Conservation (phyloP, 106 monocot genomes). For the Acorus calamus region DNA sequence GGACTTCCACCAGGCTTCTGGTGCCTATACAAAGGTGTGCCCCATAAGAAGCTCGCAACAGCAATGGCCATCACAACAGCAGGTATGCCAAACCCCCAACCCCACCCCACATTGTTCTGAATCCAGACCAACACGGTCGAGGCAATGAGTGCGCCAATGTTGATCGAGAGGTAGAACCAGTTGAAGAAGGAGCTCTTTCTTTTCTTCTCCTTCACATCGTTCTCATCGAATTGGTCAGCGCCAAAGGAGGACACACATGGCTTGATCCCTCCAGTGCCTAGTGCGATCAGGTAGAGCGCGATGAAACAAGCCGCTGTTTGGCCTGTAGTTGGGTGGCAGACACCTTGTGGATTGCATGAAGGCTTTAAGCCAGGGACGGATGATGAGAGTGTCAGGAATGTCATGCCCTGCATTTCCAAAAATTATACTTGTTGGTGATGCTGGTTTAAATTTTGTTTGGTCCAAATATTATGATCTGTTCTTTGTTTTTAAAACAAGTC, state of each 20-base stretch:
- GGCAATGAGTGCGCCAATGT: conserved; percentile 35
- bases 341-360: conserved; percentile 8
- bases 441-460: too few relatives aligned
- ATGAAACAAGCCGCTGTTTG: conserved; percentile 18
- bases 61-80: conserved; percentile 33
- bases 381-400: conserved; percentile 23
- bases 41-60: not conserved
- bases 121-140: conserved; percentile 31
- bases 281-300: conserved; percentile 33
- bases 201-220: conserved; percentile 33
- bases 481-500: not conserved
- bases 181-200: conserved; percentile 50
- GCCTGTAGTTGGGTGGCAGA: conserved; percentile 19
- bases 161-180: conserved; percentile 48
- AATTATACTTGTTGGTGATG: too few relatives aligned
- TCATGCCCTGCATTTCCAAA: conserved; percentile 15
- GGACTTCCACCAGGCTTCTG: conserved; percentile 45
- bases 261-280: conserved; percentile 42
- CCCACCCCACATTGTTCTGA: conserved; percentile 33
- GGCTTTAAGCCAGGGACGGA: conserved; percentile 33
- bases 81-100: conserved; percentile 40
- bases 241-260: conserved; percentile 45
- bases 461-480: too few relatives aligned
- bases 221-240: conserved; percentile 38
- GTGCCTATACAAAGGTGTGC: conserved; percentile 25